Base-by-base conservation (phyloP, 352 stramenopile species). In the Pythium plurisporium region DNA sequence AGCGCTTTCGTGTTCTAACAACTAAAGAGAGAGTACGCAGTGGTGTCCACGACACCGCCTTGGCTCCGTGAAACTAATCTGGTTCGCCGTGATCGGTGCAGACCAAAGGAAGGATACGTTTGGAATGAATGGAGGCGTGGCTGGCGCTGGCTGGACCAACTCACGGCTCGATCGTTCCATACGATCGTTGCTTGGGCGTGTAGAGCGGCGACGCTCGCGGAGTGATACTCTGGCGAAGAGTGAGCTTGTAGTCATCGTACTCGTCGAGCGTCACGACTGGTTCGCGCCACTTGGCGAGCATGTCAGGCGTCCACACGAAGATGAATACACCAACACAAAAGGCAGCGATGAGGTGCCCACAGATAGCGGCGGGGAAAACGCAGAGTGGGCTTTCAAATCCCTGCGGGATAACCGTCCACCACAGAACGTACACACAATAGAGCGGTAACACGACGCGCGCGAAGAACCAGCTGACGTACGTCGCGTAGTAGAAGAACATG, bases 251-350 rank as follows among this genome's bases (percentile, higher is more conserved):
- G 50, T 90, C 80, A 27, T 72, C 63, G 60, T 90, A 90, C 51
- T 90, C 77, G n/a, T 88, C 77, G 41, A 90, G 79, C 41, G 79
- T 63, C 44, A 85, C 51, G 23, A 90, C 76, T 0, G 76, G 80
- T 22, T 76, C 62, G 26, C 82, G 62, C 77, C 79, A 91, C 63
- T 87, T 86, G 43, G 79, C 79, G n/a, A 91, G 48, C 51, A 91
- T 70, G 31, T 90, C 84, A 9, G 84, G 84, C 6, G 84, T 94
- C 79, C 82, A 91, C 9, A 91, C 79, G 49, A 91, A 90, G 26
- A 91, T 55, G 49, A 94, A 91, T 1, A 91, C 81, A 19, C 81
- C 82, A 25, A 94, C 69, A 55, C 84, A 94, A 47, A 94, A 94
- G 22, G 74, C 69, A 12, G 74, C 74, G 43, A 94, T 94, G 64